Conservation (phyloP, 352 stramenopile species). For the Phytophthora fragariae region DNA sequence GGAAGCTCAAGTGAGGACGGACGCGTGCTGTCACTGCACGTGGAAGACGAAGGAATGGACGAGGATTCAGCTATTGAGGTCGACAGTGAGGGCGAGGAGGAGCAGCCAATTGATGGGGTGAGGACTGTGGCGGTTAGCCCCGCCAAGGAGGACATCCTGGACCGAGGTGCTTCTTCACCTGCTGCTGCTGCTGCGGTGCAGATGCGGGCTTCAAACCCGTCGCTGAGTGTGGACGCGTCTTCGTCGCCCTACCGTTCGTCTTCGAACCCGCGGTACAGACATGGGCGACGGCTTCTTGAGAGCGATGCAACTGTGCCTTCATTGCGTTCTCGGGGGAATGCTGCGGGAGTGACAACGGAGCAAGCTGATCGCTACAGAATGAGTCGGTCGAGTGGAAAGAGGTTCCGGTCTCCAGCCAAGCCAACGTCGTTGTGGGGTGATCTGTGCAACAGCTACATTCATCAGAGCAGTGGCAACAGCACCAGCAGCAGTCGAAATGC, state of each 20-base stretch:
- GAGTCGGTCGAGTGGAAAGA: conserved; percentile 39
- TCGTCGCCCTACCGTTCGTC: conserved; percentile 17
- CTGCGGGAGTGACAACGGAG: conserved; percentile 41
- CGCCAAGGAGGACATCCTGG: conserved; percentile 36
- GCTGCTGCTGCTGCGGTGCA: neutral
- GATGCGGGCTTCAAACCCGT: neutral
- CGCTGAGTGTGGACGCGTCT: conserved; percentile 5
- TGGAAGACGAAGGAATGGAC: conserved; percentile 9
- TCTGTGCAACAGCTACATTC: conserved; percentile 32
- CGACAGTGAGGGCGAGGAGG: conserved; percentile 16
- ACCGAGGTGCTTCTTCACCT: conserved; percentile 21
- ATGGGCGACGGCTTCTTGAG: conserved; percentile 33
- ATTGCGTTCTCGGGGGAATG: conserved; percentile 12
- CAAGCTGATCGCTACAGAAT: conserved; percentile 44
- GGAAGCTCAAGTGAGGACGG: neutral
- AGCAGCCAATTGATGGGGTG: conserved; percentile 1
- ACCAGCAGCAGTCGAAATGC: conserved; percentile 1
- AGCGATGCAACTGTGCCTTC: conserved; percentile 22
- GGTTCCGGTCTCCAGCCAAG: conserved; percentile 33
- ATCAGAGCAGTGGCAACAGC: conserved; percentile 21
- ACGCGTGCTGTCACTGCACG: neutral
- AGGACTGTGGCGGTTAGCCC: conserved; percentile 33
- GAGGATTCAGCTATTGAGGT: conserved; percentile 28
- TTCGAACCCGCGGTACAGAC: conserved; percentile 34
- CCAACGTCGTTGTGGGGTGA: conserved; percentile 33